Evolutionary conservation across 495 filamentous ascomycete genomes (phyloP).

Genomic region (Neurospora sublineolata): DNA sequence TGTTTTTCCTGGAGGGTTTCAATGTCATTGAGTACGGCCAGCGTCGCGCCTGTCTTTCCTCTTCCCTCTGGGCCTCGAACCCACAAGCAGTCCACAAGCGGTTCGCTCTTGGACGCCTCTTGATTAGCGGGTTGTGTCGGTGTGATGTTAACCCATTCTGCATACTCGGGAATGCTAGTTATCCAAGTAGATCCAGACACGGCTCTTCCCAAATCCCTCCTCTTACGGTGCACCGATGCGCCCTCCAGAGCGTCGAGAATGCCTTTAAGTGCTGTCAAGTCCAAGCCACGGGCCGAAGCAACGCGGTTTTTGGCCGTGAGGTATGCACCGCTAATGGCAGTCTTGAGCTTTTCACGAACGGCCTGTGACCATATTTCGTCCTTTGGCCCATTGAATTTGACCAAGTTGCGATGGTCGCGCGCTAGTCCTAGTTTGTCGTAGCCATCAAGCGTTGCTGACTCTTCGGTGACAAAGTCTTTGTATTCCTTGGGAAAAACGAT

Average conservation of each 20-base stretch:
- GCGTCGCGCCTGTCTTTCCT: constrained; percentile 25
- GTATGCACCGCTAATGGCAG: neutral
- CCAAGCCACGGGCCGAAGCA: neutral
- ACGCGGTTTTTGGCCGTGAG: neutral
- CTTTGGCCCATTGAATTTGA: neutral
- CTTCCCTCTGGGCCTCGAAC: constrained; percentile 26
- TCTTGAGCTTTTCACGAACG: neutral
- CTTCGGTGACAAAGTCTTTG: neutral
- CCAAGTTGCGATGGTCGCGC: neutral
- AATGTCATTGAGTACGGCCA: constrained; percentile 23
- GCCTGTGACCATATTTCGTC: neutral
- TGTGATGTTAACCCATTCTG: neutral
- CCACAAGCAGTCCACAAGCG: constrained; percentile 19
- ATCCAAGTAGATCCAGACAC: neutral
- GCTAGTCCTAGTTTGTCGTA: neutral
- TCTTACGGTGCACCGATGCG: neutral
- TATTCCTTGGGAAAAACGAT: neutral
- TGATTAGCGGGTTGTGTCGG: neutral
- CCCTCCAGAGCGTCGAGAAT: neutral
- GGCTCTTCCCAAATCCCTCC: neutral
- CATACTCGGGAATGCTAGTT: neutral
- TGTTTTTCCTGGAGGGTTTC: constrained; percentile 9
- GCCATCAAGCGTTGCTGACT: neutral
- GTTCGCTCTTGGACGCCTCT: neutral
- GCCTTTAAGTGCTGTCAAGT: neutral